Evolutionary conservation across 2,329 filamentous ascomycete genomes (phyloP), one percentile per base, ranked within the genome.

Genomic region (Exophiala aquamarina): DNA sequence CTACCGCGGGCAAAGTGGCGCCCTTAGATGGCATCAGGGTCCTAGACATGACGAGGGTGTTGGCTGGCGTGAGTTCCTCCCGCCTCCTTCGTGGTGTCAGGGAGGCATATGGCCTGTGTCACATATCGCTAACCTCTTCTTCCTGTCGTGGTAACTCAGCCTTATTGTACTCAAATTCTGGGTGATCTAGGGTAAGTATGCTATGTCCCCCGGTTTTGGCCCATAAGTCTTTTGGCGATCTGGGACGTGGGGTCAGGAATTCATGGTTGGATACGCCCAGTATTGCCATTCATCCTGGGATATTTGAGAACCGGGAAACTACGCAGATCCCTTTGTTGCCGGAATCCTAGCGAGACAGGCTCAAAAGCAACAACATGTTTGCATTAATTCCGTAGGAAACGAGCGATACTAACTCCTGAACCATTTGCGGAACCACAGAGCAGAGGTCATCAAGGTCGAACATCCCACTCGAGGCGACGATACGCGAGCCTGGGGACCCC

Each of bases 361-460:
- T n/a, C n/a, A n/a, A n/a, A n/a, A n/a, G n/a, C n/a, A n/a, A n/a
- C n/a, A n/a, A n/a, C n/a, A n/a, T n/a, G n/a, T n/a, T n/a, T n/a
- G n/a, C n/a, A n/a, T n/a, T n/a, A n/a, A n/a, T n/a, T n/a, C n/a
- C n/a, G n/a, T n/a, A n/a, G n/a, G n/a, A n/a, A n/a, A n/a, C n/a
- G n/a, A 26, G 23, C 23, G 11, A 26, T 26, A 26, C 23, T 26
- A 26, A 26, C 11, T n/a, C n/a, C n/a, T n/a, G n/a, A n/a, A 26
- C 6, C 6, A 26, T 6, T 26, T 11, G 23, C 11, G 23, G 6
- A 6, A 6, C 15, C 37, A 17, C 59, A 94, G 90, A 55, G 93
- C 93, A 57, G 92, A 98, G 66, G 84, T 98, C 23, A 95, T 98
- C 71, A 98, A 98, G 70, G 81, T 98, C 61, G 93, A 98, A 69